Evolutionary conservation across 2,329 filamentous ascomycete species (phyloP).

Genomic region (Lasiodiplodia sp.): DNA sequence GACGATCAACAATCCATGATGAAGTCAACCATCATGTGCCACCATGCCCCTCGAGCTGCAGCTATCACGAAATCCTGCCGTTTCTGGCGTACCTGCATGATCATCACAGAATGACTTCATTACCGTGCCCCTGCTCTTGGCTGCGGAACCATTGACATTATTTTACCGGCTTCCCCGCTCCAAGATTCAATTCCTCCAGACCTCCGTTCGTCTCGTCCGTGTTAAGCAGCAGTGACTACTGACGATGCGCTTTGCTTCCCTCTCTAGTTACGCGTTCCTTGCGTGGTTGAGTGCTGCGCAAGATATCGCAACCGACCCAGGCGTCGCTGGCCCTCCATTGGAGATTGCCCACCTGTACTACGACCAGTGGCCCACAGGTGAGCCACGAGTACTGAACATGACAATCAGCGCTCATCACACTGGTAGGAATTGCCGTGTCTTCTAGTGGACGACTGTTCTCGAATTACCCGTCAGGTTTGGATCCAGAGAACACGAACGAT

Average conservation of each 20-base stretch:
- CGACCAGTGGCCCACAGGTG: slow-evolving; percentile 58
- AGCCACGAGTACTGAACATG: not conserved
- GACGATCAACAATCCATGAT: slow-evolving; percentile 26
- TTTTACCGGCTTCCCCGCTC: slow-evolving; percentile 16
- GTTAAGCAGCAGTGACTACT: not conserved
- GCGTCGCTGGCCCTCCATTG: slow-evolving; percentile 51
- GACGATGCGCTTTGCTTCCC: slow-evolving; percentile 3
- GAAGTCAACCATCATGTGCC: slow-evolving; percentile 19
- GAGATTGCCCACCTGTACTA: slow-evolving; percentile 61
- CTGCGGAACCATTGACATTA: not conserved
- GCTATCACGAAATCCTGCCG: slow-evolving; percentile 12
- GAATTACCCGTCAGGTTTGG: slow-evolving; percentile 60
- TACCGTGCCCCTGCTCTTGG: slow-evolving; percentile 1
- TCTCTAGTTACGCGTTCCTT: not conserved
- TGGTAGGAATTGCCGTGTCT: slow-evolving; percentile 59
- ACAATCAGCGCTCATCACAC: slow-evolving; percentile 10
- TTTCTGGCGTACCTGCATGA: slow-evolving; percentile 25
- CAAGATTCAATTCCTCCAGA: not conserved
- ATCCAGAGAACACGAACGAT: slow-evolving; percentile 55
- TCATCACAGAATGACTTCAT: slow-evolving; percentile 23
- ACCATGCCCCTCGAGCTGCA: not conserved
- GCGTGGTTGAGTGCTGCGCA: slow-evolving; percentile 13
- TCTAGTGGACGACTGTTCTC: slow-evolving; percentile 59
- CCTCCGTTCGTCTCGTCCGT: not conserved
- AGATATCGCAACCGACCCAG: slow-evolving; percentile 43